A percentile compares a stretch with the other conserved stretches of the same genome.
These are phyloP conservation scores for Rickenella mellea DNA, from an alignment of 768 basidiomycete genomes.

Conservation along the genomic window DNA sequence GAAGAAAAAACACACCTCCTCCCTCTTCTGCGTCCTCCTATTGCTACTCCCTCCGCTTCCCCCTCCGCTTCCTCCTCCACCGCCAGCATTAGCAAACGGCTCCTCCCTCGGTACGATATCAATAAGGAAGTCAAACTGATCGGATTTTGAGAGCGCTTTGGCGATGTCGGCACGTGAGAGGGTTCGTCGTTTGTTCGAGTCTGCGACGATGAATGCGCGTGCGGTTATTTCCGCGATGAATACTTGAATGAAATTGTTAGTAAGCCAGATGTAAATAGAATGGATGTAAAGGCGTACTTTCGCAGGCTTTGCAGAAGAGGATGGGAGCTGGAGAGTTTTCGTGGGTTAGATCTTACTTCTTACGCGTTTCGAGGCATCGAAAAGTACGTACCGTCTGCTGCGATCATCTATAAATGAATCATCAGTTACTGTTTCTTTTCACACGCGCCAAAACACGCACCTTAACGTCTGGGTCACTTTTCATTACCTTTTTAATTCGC, in stretches of 20 bases:
- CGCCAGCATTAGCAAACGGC: conserved; percentile 4
- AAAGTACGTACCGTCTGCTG: conserved; percentile 69
- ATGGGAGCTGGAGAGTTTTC: conserved; percentile 63
- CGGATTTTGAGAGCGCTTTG: conserved; percentile 83
- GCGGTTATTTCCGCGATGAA: conserved; percentile 97
- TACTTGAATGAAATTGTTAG: conserved; percentile 37
- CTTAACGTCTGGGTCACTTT: conserved; percentile 95
- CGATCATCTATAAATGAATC: conserved; percentile 73
- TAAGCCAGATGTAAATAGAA: neutral
- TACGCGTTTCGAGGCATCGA: no score
- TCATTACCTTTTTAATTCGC: conserved; percentile 98
- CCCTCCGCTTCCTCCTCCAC: neutral
- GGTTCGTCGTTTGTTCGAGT: conserved; percentile 93
- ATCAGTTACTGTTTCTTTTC: neutral
- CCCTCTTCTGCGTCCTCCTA: no score
- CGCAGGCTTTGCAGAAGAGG: conserved; percentile 95
- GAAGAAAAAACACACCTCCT: no score
- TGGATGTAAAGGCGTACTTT: conserved; percentile 54
- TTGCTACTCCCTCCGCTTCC: neutral
- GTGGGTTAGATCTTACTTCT: no score
- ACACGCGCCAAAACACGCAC: conserved; percentile 32
- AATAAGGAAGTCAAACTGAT: conserved; percentile 96
- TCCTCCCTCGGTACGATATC: conserved; percentile 92
- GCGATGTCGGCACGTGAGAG: conserved; percentile 90
- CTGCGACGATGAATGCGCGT: conserved; percentile 90